Evolutionary conservation across 2,329 filamentous ascomycete genomes (phyloP), one percentile per base, ranked within the genome.

Genomic region (Scleromitrula shiraiana): DNA sequence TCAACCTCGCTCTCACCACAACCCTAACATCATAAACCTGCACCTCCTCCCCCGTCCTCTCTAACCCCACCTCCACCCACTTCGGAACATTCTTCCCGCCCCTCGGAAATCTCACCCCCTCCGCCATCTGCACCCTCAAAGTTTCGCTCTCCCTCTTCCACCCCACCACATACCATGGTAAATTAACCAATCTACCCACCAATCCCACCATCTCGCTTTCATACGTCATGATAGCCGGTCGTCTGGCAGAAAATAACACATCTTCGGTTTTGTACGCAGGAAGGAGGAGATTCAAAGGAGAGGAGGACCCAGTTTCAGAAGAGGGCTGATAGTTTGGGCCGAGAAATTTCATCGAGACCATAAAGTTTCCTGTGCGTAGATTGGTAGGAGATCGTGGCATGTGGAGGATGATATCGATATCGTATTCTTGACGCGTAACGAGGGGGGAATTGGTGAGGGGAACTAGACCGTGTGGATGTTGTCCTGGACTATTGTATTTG

Each of bases 341-440:
- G 41, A 86, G 74, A 43, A 95, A 76, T 51, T 80, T 77, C 14
- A 95, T 70, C 39, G 86, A 83, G 15, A 97, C 71, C 93, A 98
- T 98, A 72, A 96, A 97, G 68, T 97, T 97, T 23, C 93, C 93
- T 12, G 78, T 77, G 2, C 76, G 77, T 19, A 85, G 68, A 60
- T 98, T 98, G 2, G 74, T 67, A 0, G 80, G 81, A 2, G 88
- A 93, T 33, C 83, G 81, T 15, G 93, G 93, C 53, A 98, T 73
- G 3, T 78, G 76, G 26, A 98, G 73, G 19, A 79, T 73, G 1
- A 97, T 73, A 5, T 77, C 75, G 35, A 98, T 76, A 65, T 97
- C 89, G 72, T 98, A 98, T 40, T 82, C 76, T 64, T 96, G 91
- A 39, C 78, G 74, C 15, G 79, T 72, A 56, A 84, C 79, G 53